phyloP scores from a whole-genome alignment of 2,329 filamentous ascomycete genomes.

The Fusarium sp. region DNA sequence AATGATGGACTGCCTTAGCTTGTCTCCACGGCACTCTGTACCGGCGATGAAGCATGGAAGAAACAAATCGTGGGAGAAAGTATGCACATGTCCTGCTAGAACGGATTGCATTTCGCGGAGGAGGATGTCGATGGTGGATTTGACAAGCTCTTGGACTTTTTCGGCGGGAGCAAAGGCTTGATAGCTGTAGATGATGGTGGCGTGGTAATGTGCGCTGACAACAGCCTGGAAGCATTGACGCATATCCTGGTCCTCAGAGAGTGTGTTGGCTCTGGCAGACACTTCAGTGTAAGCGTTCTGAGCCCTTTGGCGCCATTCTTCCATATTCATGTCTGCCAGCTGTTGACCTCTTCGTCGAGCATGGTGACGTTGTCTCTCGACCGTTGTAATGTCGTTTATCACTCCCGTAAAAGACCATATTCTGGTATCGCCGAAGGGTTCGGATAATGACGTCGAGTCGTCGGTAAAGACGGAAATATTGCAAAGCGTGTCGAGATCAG shows the following conservation, averaged over 20 bases:
- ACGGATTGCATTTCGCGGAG: constrained; percentile 4
- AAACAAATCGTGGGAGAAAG: constrained; percentile 14
- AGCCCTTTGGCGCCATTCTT: background rate
- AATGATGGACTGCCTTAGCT: background rate
- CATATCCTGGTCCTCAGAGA: background rate
- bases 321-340: background rate
- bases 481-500: constrained; percentile 1
- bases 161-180: constrained; percentile 19
- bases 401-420: constrained; percentile 16
- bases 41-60: constrained; percentile 15
- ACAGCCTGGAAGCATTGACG: constrained; percentile 28
- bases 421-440: background rate
- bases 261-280: background rate
- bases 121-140: background rate
- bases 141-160: background rate
- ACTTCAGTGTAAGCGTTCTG: background rate
- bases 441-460: background rate
- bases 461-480: constrained; percentile 15
- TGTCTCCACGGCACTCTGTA: constrained; percentile 10
- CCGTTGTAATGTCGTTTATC: constrained; percentile 11
- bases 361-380: constrained; percentile 5
- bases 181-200: constrained; percentile 35
- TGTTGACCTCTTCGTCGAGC: background rate
- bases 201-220: constrained; percentile 29
- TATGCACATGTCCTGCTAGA: background rate